Evolutionary conservation across 371 early-diverging fungal species (phyloP).

Genomic region (Sporodiniella umbellata): DNA sequence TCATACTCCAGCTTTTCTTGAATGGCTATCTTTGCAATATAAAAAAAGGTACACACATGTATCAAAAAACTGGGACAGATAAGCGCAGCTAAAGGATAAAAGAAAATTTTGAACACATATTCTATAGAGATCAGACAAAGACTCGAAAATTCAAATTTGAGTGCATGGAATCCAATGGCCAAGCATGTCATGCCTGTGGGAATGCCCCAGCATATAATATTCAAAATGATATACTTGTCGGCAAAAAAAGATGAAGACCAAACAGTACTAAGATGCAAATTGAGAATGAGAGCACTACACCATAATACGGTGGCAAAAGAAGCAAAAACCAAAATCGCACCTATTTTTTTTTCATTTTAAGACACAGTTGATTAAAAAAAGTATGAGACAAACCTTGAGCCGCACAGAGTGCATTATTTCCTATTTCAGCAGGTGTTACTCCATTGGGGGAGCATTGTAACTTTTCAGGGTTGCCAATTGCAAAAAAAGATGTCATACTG

Average conservation of each 20-base stretch:
- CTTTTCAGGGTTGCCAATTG: conserved; percentile 47
- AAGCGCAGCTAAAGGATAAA: conserved; percentile 61
- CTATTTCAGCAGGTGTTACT: conserved; percentile 43
- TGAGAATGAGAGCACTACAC: conserved; percentile 61
- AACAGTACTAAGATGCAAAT: conserved; percentile 66
- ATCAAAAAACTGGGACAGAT: conserved; percentile 56
- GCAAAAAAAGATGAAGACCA: conserved; percentile 64
- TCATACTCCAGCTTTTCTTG: conserved; percentile 48
- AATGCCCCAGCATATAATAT: conserved; percentile 66
- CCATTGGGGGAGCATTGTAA: conserved; percentile 54
- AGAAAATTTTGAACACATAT: conserved; percentile 52
- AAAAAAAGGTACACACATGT: conserved; percentile 61
- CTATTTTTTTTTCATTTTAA: no score
- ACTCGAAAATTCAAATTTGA: conserved; percentile 63
- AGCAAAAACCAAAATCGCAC: conserved; percentile 55
- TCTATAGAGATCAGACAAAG: conserved; percentile 55
- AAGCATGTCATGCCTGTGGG: conserved; percentile 49
- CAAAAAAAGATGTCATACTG: conserved; percentile 54
- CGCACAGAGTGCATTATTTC: conserved; percentile 60
- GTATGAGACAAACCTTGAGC: conserved; percentile 43
- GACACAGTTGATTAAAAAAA: not conserved
- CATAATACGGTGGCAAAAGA: conserved; percentile 58
- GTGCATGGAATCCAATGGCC: conserved; percentile 45
- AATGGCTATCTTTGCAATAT: conserved; percentile 56
- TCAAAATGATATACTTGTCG: conserved; percentile 49